Evolutionary conservation across 371 early-diverging fungal species (phyloP).

Genomic region (Lichtheimia ramosa): DNA sequence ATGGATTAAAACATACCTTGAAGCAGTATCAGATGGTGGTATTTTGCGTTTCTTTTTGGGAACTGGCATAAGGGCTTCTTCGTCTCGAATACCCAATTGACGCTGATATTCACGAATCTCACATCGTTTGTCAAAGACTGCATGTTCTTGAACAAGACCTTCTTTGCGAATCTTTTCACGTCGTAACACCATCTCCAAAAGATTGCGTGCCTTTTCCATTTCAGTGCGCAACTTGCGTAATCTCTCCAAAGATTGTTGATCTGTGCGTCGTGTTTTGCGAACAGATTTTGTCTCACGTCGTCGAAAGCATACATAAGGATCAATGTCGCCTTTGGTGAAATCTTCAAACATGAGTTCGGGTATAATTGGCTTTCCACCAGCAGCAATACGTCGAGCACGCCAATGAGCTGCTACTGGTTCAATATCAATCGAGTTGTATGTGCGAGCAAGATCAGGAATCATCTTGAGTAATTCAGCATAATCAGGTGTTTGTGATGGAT

Average conservation of each 20-base stretch:
- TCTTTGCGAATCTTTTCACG: slow-evolving; percentile 79
- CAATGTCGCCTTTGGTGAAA: slow-evolving; percentile 64
- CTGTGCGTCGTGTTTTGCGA: slow-evolving; percentile 90
- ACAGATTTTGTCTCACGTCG: slow-evolving; percentile 86
- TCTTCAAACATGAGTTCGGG: slow-evolving; percentile 67
- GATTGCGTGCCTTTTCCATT: slow-evolving; percentile 70
- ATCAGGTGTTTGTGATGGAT: slow-evolving; percentile 40
- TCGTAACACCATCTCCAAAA: slow-evolving; percentile 80
- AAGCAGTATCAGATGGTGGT: slow-evolving; percentile 7
- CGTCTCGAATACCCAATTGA: slow-evolving; percentile 55
- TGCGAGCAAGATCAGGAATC: neutral
- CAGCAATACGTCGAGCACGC: slow-evolving; percentile 40
- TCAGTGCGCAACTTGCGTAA: slow-evolving; percentile 81
- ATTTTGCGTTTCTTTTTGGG: slow-evolving; percentile 40
- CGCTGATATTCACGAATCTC: slow-evolving; percentile 56
- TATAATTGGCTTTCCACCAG: slow-evolving; percentile 59
- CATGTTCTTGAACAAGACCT: slow-evolving; percentile 64
- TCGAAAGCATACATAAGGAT: slow-evolving; percentile 97
- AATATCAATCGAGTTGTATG: neutral
- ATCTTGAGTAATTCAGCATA: neutral
- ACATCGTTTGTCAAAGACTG: slow-evolving; percentile 57
- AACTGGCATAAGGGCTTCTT: slow-evolving; percentile 42
- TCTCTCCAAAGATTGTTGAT: slow-evolving; percentile 82
- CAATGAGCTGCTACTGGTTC: slow-evolving; percentile 41
- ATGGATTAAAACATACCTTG: neutral